Evolutionary conservation across 1,284 basidiomycete genomes (phyloP).

Genomic region (Trichosporon ovoides): DNA sequence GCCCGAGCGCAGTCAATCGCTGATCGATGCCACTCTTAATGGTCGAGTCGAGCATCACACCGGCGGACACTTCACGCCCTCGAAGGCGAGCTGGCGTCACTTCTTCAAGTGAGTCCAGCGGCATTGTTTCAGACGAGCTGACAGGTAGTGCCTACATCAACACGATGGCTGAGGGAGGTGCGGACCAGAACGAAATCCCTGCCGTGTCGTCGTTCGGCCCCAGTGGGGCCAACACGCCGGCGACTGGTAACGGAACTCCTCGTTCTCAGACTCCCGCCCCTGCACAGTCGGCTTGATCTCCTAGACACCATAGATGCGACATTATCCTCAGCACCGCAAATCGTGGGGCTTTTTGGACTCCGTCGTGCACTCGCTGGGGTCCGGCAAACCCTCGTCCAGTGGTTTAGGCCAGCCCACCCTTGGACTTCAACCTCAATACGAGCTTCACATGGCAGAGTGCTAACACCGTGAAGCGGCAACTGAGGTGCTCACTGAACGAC

Average conservation of each 20-base stretch:
- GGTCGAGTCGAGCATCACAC: conserved; percentile 46
- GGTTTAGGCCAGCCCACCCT: no score
- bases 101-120: conserved; percentile 41
- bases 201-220: conserved; percentile 37
- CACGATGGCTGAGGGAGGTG: conserved; percentile 41
- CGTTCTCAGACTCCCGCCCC: conserved; percentile 8
- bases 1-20: conserved; percentile 60
- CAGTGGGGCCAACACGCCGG: conserved; percentile 27
- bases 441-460: no score
- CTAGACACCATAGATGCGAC: neutral
- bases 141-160: conserved; percentile 44
- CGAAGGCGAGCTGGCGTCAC: conserved; percentile 47
- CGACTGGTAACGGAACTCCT: conserved; percentile 14
- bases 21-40: conserved; percentile 58
- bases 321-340: neutral
- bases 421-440: no score
- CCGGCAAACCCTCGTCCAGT: no score
- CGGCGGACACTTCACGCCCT: conserved; percentile 47
- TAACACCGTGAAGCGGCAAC: no score
- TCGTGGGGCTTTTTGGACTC: no score
- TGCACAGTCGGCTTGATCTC: neutral
- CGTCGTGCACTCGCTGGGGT: no score
- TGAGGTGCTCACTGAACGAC: no score
- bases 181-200: conserved; percentile 39
- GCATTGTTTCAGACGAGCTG: neutral